Conservation (phyloP, 148 eudicot genomes). For the Vaccinium darrowii region DNA sequence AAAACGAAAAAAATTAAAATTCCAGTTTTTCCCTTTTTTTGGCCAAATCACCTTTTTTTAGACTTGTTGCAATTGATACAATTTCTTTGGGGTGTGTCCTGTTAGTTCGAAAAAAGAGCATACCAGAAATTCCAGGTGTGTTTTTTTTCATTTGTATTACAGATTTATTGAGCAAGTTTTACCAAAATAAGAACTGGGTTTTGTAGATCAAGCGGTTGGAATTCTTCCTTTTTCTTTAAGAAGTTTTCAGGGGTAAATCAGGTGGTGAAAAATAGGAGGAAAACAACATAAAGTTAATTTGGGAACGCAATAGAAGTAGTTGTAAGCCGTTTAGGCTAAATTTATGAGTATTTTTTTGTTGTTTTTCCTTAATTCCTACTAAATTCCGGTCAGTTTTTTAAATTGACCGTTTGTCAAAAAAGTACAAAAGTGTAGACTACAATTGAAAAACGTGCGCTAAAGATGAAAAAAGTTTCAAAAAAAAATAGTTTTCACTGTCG, state of each 20-base stretch:
- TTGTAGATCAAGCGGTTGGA: not conserved
- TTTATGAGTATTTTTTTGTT: too few species aligned
- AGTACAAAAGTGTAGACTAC: too few species aligned
- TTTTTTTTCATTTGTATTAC: not conserved
- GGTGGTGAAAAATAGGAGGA: not conserved
- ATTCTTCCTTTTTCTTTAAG: not conserved
- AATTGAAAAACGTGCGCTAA: too few species aligned
- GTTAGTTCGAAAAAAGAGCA: not conserved
- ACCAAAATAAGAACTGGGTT: not conserved
- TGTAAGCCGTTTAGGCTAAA: too few species aligned
- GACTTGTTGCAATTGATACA: not conserved
- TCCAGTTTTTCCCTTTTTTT: too few species aligned
- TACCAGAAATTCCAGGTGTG: not conserved
- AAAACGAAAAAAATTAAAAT: too few species aligned
- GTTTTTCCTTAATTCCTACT: too few species aligned
- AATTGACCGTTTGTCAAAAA: too few species aligned
- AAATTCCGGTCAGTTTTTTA: too few species aligned
- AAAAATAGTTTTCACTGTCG: too few species aligned
- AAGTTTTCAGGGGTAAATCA: not conserved
- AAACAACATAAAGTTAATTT: not conserved
- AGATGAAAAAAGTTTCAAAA: too few species aligned
- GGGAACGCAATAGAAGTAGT: not conserved
- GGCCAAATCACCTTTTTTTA: not conserved
- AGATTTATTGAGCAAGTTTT: not conserved
- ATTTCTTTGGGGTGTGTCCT: not conserved